Base-by-base conservation (phyloP, 192 early-diverging fungal genomes). In the Backusella parvicylindrica region DNA sequence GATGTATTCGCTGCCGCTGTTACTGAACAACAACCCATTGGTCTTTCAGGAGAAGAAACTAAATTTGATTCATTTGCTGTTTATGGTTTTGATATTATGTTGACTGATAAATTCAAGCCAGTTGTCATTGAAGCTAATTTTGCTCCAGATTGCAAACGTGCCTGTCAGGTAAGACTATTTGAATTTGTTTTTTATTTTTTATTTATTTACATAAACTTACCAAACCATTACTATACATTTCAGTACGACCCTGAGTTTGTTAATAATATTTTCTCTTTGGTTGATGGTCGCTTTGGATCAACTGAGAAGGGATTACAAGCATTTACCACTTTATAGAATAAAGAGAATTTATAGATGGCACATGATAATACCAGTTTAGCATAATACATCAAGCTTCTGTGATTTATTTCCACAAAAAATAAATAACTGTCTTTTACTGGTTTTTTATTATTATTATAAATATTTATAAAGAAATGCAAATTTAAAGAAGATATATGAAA, bases 41-140 rank as follows among this genome's bases (percentile, higher is more conserved):
- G 82, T 64, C 40, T 86, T 49, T 81, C 67, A 8, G 35, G 30
- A 2, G 76, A 76, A 56, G 36, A 68, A 0, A 67, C 72, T 4
- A 53, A 67, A 0, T 79, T 76, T 35, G 81, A 84, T 60, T 75
- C 81, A 0, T 86, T 84, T 77, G 77, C 81, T 28, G 56, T 84
- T 35, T 86, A 86, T 68, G 82, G 80, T 0, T 84, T 86, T 65
- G 85, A 86, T 68, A 74, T 86, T 4, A 82, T 84, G 81, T 64
- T 86, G 33, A 86, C 79, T 35, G 77, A 77, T 37, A 76, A 83
- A 50, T 74, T 60, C 21, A 76, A 86, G 31, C 85, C 85, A 5
- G 75, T 83, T 13, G 60, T 86, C 8, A 79, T 84, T 18, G 79
- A 84, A 72, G 79, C 84, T 65, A 82, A 86, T 71, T 82, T 83